These are phyloP conservation scores for Cladosporium velox DNA, from an alignment of 2,329 filamentous ascomycete genomes.

Conservation along the genomic window DNA sequence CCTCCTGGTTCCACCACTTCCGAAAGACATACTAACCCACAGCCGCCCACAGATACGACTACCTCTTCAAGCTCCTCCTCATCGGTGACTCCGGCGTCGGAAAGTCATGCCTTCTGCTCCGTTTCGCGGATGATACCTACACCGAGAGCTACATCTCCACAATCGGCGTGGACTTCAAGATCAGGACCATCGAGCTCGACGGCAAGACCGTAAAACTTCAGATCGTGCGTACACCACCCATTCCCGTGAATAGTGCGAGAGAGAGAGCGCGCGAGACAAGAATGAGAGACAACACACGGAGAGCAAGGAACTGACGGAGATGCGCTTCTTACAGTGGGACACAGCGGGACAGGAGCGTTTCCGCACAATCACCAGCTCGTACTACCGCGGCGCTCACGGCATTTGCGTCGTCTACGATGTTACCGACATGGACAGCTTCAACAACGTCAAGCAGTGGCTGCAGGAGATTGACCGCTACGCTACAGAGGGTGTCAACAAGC, in stretches of 20 bases:
- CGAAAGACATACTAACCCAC: slow-evolving; percentile 7
- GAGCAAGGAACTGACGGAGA: slow-evolving; percentile 9
- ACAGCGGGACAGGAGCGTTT: slow-evolving; percentile 99
- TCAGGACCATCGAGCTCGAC: slow-evolving; percentile 98
- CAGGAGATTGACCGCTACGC: slow-evolving; percentile 99
- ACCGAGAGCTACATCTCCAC: slow-evolving; percentile 99
- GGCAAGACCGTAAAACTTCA: slow-evolving; percentile 99
- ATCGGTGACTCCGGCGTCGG: slow-evolving; percentile 99
- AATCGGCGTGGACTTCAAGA: slow-evolving; percentile 99
- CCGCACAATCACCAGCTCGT: slow-evolving; percentile 98
- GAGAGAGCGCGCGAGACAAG: neutral
- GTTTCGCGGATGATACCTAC: slow-evolving; percentile 98
- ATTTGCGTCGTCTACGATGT: slow-evolving; percentile 99
- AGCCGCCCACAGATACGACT: slow-evolving; percentile 80
- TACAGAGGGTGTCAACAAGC: slow-evolving; percentile 98
- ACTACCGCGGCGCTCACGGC: slow-evolving; percentile 98
- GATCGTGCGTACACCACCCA: slow-evolving; percentile 68
- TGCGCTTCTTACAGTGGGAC: slow-evolving; percentile 72
- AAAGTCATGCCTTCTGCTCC: slow-evolving; percentile 97
- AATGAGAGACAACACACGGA: neutral
- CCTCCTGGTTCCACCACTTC: neutral
- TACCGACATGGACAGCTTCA: slow-evolving; percentile 99
- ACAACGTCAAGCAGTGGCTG: slow-evolving; percentile 99
- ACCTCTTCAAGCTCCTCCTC: slow-evolving; percentile 99
- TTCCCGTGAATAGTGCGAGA: neutral